These are phyloP conservation scores for Globisporangium acanthophoron DNA, from an alignment of 352 stramenopile species.

Conservation along the genomic window DNA sequence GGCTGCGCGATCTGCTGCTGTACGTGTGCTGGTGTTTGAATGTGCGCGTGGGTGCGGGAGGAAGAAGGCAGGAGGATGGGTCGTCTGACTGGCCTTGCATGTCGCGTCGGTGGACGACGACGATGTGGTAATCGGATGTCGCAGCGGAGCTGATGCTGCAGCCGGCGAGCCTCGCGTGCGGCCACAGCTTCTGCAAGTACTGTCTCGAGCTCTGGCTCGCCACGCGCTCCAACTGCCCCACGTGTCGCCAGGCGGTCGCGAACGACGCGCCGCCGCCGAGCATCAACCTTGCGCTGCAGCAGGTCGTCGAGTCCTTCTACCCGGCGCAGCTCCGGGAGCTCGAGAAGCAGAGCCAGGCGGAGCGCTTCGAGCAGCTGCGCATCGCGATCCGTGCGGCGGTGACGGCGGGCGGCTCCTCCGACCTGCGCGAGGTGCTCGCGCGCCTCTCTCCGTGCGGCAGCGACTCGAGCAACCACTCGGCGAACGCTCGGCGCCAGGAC, in stretches of 20 bases:
- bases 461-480: not conserved
- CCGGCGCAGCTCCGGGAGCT: constrained; percentile 23
- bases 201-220: constrained; percentile 38
- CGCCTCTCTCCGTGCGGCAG: constrained; percentile 8
- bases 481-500: constrained; percentile 9
- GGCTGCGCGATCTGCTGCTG: constrained; percentile 36
- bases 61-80: not conserved
- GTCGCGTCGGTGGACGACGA: no score
- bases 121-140: not conserved
- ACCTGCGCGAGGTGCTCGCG: constrained; percentile 25
- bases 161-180: constrained; percentile 31
- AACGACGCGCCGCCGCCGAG: constrained; percentile 3
- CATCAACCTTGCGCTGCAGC: constrained; percentile 32
- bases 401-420: constrained; percentile 11
- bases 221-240: constrained; percentile 29
- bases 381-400: constrained; percentile 24
- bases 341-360: constrained; percentile 21
- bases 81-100: not conserved
- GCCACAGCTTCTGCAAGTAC: constrained; percentile 43
- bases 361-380: constrained; percentile 23
- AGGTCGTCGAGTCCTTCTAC: constrained; percentile 25
- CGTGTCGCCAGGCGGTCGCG: constrained; percentile 22
- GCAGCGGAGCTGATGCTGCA: constrained; percentile 42
- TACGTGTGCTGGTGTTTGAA: constrained; percentile 9
- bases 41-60: not conserved